A percentile compares a stretch with the other conserved stretches of the same genome.
Evolutionary conservation across 352 stramenopile species (phyloP).

Genomic region (Hyaloperonospora brassicae): DNA sequence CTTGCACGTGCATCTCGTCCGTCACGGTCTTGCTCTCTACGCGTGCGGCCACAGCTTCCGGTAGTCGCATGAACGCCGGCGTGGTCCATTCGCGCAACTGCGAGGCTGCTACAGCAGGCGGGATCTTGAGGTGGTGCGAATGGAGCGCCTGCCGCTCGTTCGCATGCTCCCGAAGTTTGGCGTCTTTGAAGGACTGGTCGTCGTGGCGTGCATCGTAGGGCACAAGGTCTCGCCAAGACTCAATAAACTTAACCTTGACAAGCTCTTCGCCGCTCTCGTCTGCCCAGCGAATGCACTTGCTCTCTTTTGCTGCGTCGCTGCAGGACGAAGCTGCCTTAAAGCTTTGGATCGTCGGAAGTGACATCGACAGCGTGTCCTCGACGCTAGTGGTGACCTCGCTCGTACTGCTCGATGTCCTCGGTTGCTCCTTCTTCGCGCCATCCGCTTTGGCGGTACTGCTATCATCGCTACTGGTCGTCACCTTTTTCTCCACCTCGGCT

Average conservation of each 20-base stretch:
- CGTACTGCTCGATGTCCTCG: slow-evolving; percentile 13
- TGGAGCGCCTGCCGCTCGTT: slow-evolving; percentile 61
- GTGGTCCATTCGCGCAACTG: slow-evolving; percentile 58
- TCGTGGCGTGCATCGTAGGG: slow-evolving; percentile 44
- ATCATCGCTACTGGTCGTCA: slow-evolving; percentile 11
- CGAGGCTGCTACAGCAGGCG: slow-evolving; percentile 32
- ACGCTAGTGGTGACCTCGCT: slow-evolving; percentile 22
- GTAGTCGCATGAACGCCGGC: slow-evolving; percentile 52
- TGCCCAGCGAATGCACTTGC: slow-evolving; percentile 74
- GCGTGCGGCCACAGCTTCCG: slow-evolving; percentile 44
- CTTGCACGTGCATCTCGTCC: slow-evolving; percentile 60
- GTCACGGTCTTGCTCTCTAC: slow-evolving; percentile 27
- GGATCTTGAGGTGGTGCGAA: slow-evolving; percentile 67
- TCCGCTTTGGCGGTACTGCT: slow-evolving; percentile 10
- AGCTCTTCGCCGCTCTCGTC: slow-evolving; percentile 71
- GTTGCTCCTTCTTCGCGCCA: slow-evolving; percentile 14
- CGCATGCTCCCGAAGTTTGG: slow-evolving; percentile 78
- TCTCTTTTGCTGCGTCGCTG: slow-evolving; percentile 24
- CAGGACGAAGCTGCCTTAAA: slow-evolving; percentile 53
- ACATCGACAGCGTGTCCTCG: slow-evolving; percentile 36
- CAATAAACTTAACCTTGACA: slow-evolving; percentile 76
- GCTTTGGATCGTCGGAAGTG: slow-evolving; percentile 75
- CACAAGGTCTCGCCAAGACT: slow-evolving; percentile 79
- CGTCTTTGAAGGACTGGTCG: slow-evolving; percentile 73
- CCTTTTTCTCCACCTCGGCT: slow-evolving; percentile 34